Evolutionary conservation across 805 yeast genomes (phyloP).

Genomic region (Kazachstania taianensis): DNA sequence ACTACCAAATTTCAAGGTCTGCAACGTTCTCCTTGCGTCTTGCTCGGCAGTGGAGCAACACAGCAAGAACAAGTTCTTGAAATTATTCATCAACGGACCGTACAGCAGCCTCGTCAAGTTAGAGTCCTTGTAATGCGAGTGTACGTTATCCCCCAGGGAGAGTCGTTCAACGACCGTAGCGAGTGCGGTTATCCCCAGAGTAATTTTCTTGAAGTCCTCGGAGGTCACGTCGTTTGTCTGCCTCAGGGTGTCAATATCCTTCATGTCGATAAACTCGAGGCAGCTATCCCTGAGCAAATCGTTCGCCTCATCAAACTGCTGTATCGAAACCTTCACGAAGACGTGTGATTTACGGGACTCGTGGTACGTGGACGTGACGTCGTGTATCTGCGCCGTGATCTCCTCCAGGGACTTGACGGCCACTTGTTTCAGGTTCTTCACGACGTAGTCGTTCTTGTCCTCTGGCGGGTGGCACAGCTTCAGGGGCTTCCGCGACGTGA

Average conservation of each 20-base stretch:
- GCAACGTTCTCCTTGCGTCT: slow-evolving; percentile 55
- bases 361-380: slow-evolving; percentile 2
- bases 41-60: slow-evolving; percentile 57
- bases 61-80: slow-evolving; percentile 62
- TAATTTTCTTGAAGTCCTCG: slow-evolving; percentile 2
- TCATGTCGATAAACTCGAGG: slow-evolving; percentile 3
- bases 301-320: slow-evolving; percentile 1
- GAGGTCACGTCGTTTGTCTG: not conserved
- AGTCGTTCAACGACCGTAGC: not conserved
- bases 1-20: slow-evolving; percentile 64
- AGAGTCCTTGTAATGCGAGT: slow-evolving; percentile 43
- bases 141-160: not conserved
- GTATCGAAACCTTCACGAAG: slow-evolving; percentile 3
- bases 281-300: slow-evolving; percentile 1
- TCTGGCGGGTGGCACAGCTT: slow-evolving; percentile 27
- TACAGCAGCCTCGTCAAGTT: slow-evolving; percentile 69
- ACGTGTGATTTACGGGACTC: slow-evolving; percentile 35
- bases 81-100: slow-evolving; percentile 75
- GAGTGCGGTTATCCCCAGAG: slow-evolving; percentile 1
- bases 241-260: not conserved
- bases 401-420: slow-evolving; percentile 29
- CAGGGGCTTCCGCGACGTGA: slow-evolving; percentile 20
- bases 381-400: slow-evolving; percentile 30
- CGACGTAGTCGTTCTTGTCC: slow-evolving; percentile 3
- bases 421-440: slow-evolving; percentile 1